Base-by-base conservation (phyloP, 2,329 filamentous ascomycete genomes). In the Colletotrichum tropicicola region DNA sequence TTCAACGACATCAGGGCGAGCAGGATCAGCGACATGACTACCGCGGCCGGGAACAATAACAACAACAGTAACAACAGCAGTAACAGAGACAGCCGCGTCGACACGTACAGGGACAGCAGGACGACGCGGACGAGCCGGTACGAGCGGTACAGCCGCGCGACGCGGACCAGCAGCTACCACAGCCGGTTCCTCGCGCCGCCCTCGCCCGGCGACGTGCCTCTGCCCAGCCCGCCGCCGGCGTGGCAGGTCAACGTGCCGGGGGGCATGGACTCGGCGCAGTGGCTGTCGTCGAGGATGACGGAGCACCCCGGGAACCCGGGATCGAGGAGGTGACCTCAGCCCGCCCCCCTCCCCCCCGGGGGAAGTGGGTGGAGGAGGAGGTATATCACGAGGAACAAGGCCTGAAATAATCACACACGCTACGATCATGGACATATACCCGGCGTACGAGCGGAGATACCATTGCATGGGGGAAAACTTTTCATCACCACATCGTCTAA, bases 101-200 rank as follows among this genome's bases (percentile, higher is more conserved):
- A 41, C 32, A 25, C 43, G 17, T 32, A 35, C n/a, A 7, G 56
- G 7, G 43, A 55, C 27, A 56, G 51, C 37, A 44, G 49, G n/a
- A 48, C 57, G n/a, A 47, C 56, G 27, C 39, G n/a, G 44, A 47
- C 48, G 21, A 59, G 27, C 45, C 32, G 27, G n/a, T 37, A 47
- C 43, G 51, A 48, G 19, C 55, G 60, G 5, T 53, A 45, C 32
- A 51, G 57, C 49, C 57, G 62, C 19, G 45, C 58, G 13, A 61
- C 57, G 13, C 35, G 49, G 12, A 32, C 62, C 3, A 65, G 57
- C 44, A 56, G 62, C 21, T 32, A 56, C 12, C 44, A 62, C 19
- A 37, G 57, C 43, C 49, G 35, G 15, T 65, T 61, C 57, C 37
- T 65, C 21, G 57, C 28, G 23, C 61, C 61, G 49, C 57, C 61